Evolutionary conservation across 345 rosid genomes (phyloP).

Genomic region (Eucalyptus albens): DNA sequence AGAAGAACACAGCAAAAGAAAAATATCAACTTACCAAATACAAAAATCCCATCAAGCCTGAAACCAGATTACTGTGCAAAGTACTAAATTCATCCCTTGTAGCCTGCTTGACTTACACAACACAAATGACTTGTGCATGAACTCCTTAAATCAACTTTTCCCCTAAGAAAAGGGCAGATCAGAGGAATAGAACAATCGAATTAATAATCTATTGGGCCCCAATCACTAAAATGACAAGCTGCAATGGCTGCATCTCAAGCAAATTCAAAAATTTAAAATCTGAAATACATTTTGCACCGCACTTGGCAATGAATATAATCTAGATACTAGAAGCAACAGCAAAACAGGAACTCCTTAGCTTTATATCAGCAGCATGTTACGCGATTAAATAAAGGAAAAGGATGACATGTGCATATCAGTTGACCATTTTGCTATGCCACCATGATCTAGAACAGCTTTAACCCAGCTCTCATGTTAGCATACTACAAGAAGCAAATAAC

Average conservation of each 20-base stretch:
- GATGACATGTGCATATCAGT: background rate
- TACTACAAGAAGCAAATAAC: background rate
- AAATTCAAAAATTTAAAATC: background rate
- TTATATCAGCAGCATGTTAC: background rate
- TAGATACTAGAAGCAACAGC: background rate
- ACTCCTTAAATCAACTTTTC: background rate
- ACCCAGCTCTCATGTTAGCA: background rate
- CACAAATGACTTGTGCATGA: background rate
- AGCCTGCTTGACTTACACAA: background rate
- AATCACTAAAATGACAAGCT: background rate
- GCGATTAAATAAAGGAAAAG: background rate
- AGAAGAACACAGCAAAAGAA: background rate
- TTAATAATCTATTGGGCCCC: background rate
- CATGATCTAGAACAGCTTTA: background rate
- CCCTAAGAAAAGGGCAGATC: background rate
- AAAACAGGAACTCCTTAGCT: background rate
- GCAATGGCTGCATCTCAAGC: background rate
- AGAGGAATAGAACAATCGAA: background rate
- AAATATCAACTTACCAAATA: background rate
- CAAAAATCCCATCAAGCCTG: background rate
- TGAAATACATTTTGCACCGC: background rate
- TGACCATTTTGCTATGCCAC: background rate
- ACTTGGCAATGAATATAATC: background rate
- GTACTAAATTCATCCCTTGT: background rate
- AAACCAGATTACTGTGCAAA: background rate